Evolutionary conservation across 768 basidiomycete species (phyloP).

Genomic region (Pleurotus pulmonarius): DNA sequence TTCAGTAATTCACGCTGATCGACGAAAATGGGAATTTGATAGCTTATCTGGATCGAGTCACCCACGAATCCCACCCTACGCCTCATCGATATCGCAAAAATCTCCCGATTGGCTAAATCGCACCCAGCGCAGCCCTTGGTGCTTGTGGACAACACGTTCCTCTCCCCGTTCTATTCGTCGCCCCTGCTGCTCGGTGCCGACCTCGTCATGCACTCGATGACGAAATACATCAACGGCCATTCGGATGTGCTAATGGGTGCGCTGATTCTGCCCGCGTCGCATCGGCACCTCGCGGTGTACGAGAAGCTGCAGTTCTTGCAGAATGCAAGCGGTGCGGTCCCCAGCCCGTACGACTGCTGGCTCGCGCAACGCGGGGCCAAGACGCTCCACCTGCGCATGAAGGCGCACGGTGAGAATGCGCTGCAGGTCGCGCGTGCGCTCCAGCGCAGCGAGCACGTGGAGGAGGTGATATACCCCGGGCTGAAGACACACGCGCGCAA

Average conservation of each 20-base stretch:
- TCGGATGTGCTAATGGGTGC: conserved; percentile 92
- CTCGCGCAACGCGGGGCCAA: conserved; percentile 88
- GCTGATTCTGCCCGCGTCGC: conserved; percentile 55
- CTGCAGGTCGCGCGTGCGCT: conserved; percentile 69
- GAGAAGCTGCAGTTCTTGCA: conserved; percentile 80
- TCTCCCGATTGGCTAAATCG: conserved; percentile 60
- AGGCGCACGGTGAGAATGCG: conserved; percentile 82
- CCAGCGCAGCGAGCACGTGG: conserved; percentile 52
- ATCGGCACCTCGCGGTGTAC: conserved; percentile 40
- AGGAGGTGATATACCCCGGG: conserved; percentile 85
- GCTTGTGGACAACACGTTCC: conserved; percentile 92
- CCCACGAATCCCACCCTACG: conserved; percentile 95
- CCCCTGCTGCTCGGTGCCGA: conserved; percentile 85
- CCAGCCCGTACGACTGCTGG: conserved; percentile 86
- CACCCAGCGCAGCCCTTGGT: conserved; percentile 70
- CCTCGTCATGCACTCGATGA: conserved; percentile 78
- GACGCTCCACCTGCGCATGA: conserved; percentile 87
- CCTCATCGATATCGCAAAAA: conserved; percentile 73
- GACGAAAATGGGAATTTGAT: not conserved
- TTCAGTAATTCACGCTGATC: not conserved
- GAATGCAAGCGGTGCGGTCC: conserved; percentile 82
- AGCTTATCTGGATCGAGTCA: conserved; percentile 94
- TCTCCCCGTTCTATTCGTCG: conserved; percentile 87
- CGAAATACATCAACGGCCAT: conserved; percentile 93
- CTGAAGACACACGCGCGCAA: conserved; percentile 64